Conservation (phyloP, 1,284 basidiomycete genomes). For the Athelia sp. region DNA sequence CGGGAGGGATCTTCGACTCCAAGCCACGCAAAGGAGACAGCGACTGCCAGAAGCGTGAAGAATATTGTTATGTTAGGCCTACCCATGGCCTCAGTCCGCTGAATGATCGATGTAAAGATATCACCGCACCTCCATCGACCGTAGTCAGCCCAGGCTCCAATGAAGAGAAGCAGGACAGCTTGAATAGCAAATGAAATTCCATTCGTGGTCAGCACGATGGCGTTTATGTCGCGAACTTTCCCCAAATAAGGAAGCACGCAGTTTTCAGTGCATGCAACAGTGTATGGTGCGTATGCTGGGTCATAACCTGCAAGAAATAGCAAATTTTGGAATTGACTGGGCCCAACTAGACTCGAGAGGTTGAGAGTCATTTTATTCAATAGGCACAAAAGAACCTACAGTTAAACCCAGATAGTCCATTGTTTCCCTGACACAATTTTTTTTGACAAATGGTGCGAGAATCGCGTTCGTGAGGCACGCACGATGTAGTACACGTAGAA, state of each 20-base stretch:
- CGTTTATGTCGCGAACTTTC: conserved; percentile 61
- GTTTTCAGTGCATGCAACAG: conserved; percentile 41
- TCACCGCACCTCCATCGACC: conserved; percentile 60
- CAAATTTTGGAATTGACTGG: conserved; percentile 73
- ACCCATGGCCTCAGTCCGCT: conserved; percentile 1
- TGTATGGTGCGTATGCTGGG: conserved; percentile 50
- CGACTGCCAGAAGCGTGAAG: conserved; percentile 66
- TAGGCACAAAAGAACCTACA: conserved; percentile 17
- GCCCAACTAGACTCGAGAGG: conserved; percentile 38
- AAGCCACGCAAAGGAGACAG: conserved; percentile 74
- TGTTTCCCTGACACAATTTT: conserved; percentile 46
- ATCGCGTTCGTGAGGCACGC: conserved; percentile 20
- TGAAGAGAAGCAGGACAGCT: conserved; percentile 53
- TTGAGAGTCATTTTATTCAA: too few relatives aligned
- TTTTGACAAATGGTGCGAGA: neutral
- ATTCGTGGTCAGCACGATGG: conserved; percentile 73
- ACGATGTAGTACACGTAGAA: conserved; percentile 67
- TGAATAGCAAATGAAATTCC: conserved; percentile 73
- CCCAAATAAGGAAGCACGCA: conserved; percentile 69
- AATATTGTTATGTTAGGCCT: conserved; percentile 77
- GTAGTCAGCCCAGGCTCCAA: conserved; percentile 79
- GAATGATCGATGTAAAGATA: neutral
- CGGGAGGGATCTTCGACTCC: conserved; percentile 59
- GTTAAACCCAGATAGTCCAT: conserved; percentile 69
- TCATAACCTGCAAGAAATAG: conserved; percentile 70